Base-by-base conservation (phyloP, 2,329 filamentous ascomycete genomes). In the Fusarium nematophilum region DNA sequence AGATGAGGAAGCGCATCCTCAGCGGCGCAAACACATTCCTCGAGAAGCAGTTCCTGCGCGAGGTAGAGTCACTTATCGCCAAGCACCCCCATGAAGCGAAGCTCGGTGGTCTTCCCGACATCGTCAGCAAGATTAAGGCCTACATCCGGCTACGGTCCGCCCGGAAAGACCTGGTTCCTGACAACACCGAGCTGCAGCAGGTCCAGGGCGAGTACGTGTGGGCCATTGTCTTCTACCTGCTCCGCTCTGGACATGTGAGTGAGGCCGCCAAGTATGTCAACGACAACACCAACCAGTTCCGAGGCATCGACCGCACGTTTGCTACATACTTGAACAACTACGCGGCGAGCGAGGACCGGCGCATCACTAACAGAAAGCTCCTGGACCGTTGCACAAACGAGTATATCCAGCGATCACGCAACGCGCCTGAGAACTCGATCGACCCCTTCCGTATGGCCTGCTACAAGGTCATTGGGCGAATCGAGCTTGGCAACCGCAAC, bases 381-480 rank as follows among this genome's bases (percentile, higher is more conserved):
- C 91, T 96, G 69, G 91, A 93, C 65, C 90, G 91, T 61, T 96
- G 96, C 76, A 91, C 90, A 66, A 92, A 90, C 61, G 93, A 97
- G 72, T 97, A 96, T 75, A 90, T 90, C 45, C 91, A 96, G 73
- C 89, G 93, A 38, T 85, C 89, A 21, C 89, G 92, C 62, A 92
- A 96, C 69, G 91, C 91, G 1, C 91, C 92, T 1, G 91, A 95
- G 54, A 90, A 93, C 71, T 91, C 91, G 2, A 88, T 96, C 62
- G 95, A 99, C 73, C 95, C 95, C 21, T 99, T 96, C 79, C 89
- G 93, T 48, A 93, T 97, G 87, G 93, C 94, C 40, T 97, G 95
- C 75, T 98, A 98, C 83, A 98, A 99, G 82, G 89, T 99, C 59
- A 90, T 99, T 67, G 95, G 96, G 38, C 92, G 88, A 38, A 89